Percentiles rank a stretch among this genome's conserved stretches.
Conservation (phyloP, 306 rosid genomes). For the Gillenia trifoliata region DNA sequence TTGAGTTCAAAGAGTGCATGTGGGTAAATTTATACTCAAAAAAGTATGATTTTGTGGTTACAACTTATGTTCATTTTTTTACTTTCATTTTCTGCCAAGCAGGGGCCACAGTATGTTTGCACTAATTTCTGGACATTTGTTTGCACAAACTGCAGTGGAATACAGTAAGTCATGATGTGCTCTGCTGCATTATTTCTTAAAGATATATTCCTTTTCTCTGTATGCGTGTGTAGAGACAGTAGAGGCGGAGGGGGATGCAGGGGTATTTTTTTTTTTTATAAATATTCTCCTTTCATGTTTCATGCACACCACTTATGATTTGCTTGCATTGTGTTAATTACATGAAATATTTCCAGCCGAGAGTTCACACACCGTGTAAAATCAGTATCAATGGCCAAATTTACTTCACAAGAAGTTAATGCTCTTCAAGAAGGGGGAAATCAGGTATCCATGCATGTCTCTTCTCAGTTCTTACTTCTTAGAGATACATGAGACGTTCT, state of each 20-base stretch:
- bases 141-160: slow-evolving; percentile 95
- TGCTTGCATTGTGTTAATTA: slow-evolving; percentile 17
- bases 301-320: slow-evolving; percentile 15
- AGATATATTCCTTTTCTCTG: neutral
- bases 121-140: slow-evolving; percentile 95
- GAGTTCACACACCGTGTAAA: slow-evolving; percentile 94
- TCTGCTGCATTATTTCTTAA: slow-evolving; percentile 1
- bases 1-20: neutral
- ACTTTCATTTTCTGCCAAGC: slow-evolving; percentile 25
- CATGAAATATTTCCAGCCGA: slow-evolving; percentile 56
- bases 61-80: neutral
- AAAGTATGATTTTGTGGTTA: slow-evolving; percentile 11
- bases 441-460: slow-evolving; percentile 47
- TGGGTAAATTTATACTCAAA: neutral
- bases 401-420: slow-evolving; percentile 87
- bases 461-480: slow-evolving; percentile 14
- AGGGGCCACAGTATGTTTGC: slow-evolving; percentile 99
- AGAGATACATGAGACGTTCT: slow-evolving; percentile 1
- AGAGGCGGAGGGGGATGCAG: neutral
- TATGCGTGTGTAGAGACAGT: neutral
- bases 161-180: slow-evolving; percentile 70
- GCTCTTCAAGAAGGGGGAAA: slow-evolving; percentile 98
- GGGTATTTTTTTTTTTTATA: neutral
- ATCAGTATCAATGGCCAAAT: slow-evolving; percentile 94
- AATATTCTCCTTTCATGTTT: slow-evolving; percentile 4